These are phyloP conservation scores for Xylaria bambusicola DNA, from an alignment of 495 filamentous ascomycete genomes.

Conservation along the genomic window DNA sequence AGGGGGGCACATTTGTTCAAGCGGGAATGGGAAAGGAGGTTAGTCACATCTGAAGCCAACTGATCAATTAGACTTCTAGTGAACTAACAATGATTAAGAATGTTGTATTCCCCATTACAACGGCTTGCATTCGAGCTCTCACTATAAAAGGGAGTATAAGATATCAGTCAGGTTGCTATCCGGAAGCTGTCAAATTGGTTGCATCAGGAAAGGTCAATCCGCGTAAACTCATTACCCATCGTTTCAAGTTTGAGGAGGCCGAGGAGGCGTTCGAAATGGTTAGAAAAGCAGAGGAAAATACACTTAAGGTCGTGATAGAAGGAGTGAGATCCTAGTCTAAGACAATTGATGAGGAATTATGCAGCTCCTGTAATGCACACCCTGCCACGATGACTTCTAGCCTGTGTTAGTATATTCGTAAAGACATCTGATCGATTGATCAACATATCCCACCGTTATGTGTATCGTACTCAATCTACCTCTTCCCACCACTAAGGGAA, in stretches of 20 bases:
- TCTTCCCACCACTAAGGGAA: no score
- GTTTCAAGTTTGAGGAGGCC: conserved; percentile 56
- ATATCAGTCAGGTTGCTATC: conserved; percentile 58
- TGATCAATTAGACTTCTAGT: background rate
- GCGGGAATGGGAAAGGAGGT: conserved; percentile 61
- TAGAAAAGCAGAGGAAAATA: conserved; percentile 24
- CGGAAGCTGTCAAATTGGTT: conserved; percentile 54
- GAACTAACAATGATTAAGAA: conserved; percentile 9
- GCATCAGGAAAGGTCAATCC: conserved; percentile 54
- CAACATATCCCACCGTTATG: no score
- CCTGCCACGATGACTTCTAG: no score
- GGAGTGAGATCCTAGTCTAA: no score
- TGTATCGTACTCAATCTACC: no score
- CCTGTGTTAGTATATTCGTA: no score
- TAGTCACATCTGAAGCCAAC: conserved; percentile 29
- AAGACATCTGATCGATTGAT: no score
- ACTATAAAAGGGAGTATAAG: conserved; percentile 56
- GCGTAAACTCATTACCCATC: conserved; percentile 53
- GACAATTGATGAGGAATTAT: no score
- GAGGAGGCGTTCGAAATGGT: conserved; percentile 50
- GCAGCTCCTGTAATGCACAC: no score
- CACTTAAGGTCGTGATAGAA: conserved; percentile 36
- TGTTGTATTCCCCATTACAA: conserved; percentile 55
- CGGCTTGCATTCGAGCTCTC: conserved; percentile 56
- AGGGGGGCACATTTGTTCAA: conserved; percentile 61